Evolutionary conservation across 257 asterid genomes (phyloP).

Genomic region (Nicotiana obtusifolia): DNA sequence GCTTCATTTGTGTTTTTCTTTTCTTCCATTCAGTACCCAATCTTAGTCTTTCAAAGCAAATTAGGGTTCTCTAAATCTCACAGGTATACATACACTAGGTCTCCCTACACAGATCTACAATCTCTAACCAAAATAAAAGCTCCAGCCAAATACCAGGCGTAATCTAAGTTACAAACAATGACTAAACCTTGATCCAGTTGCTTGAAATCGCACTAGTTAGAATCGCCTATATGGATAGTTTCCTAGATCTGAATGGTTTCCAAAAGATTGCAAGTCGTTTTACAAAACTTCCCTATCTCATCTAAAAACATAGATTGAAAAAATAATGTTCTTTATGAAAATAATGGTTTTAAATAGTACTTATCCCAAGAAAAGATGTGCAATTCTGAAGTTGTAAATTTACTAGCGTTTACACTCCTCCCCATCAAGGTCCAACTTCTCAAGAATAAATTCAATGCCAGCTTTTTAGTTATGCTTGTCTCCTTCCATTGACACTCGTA

Average conservation of each 20-base stretch:
- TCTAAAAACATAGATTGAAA: not conserved
- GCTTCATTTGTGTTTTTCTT: not conserved
- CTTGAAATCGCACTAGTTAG: not conserved
- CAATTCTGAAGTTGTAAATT: not conserved
- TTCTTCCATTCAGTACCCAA: not conserved
- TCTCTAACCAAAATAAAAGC: not conserved
- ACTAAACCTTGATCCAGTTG: not conserved
- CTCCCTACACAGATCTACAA: not conserved
- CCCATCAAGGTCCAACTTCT: conserved; percentile 1
- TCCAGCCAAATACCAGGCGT: no score
- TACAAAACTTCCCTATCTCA: not conserved
- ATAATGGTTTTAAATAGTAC: not conserved
- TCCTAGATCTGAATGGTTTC: not conserved
- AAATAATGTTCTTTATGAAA: not conserved
- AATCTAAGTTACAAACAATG: not conserved
- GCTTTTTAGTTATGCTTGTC: not conserved
- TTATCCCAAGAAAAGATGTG: not conserved
- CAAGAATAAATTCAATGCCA: conserved; percentile 1
- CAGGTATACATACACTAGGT: not conserved
- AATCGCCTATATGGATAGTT: not conserved
- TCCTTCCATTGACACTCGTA: not conserved
- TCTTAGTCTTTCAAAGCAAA: not conserved
- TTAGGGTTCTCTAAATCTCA: not conserved
- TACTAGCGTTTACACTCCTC: not conserved
- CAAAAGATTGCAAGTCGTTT: not conserved